Percentiles rank a stretch among this genome's conserved stretches.
Conservation (phyloP, 2,329 filamentous ascomycete genomes). For the Plenodomus tracheiphilus region DNA sequence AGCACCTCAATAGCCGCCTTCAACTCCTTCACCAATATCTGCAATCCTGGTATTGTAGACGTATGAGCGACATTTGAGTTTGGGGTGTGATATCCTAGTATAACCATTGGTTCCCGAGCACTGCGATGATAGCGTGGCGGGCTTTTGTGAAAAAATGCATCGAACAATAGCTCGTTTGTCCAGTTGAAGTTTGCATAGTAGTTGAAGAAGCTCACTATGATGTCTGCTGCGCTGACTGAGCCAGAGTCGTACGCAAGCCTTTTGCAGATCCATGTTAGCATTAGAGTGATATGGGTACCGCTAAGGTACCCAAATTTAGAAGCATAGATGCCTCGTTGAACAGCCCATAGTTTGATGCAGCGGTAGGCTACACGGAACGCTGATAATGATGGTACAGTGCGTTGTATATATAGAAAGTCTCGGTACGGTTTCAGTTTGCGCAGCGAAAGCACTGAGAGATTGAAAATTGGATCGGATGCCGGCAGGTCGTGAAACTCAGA, state of each 20-base stretch:
- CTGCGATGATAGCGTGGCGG: constrained; percentile 56
- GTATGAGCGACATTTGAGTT: constrained; percentile 62
- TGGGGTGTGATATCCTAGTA: constrained; percentile 66
- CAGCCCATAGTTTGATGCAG: constrained; percentile 65
- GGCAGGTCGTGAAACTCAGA: constrained; percentile 48
- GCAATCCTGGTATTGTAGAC: constrained; percentile 58
- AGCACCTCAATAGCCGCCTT: constrained; percentile 51
- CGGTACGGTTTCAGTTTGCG: constrained; percentile 66
- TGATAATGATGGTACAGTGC: constrained; percentile 62
- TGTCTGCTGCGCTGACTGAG: constrained; percentile 52
- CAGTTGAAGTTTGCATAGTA: constrained; percentile 67
- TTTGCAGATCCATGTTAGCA: constrained; percentile 65
- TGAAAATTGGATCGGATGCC: constrained; percentile 57
- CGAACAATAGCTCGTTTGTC: constrained; percentile 58
- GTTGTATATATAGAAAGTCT: constrained; percentile 63
- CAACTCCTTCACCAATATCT: constrained; percentile 58
- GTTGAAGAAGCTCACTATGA: constrained; percentile 64
- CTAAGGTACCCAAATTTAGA: constrained; percentile 67
- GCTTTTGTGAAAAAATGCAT: constrained; percentile 58
- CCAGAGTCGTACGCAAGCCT: constrained; percentile 31
- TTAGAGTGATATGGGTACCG: constrained; percentile 65
- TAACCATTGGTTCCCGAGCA: constrained; percentile 62
- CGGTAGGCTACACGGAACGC: constrained; percentile 63
- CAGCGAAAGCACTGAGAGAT: constrained; percentile 59
- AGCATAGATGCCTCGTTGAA: constrained; percentile 64